Percentiles rank a stretch among this genome's conserved stretches.
These are phyloP conservation scores for Takashimella tepidaria DNA, from an alignment of 1,284 basidiomycete genomes.

Conservation along the genomic window DNA sequence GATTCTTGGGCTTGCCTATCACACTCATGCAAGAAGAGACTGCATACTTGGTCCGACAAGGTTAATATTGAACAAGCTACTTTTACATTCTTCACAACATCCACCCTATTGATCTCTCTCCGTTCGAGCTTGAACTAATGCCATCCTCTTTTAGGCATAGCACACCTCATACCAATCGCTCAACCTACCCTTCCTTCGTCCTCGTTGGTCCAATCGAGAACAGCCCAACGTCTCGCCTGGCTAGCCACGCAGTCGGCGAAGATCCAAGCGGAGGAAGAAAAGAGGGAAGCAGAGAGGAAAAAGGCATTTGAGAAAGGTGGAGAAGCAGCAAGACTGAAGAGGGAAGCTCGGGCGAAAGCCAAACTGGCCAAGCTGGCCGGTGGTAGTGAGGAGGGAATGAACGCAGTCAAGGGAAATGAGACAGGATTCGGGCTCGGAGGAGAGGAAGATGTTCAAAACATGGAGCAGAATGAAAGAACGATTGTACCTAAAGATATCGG, in stretches of 20 bases:
- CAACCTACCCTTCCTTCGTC: conserved; percentile 58
- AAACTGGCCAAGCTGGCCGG: conserved; percentile 51
- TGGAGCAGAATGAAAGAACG: too few species aligned
- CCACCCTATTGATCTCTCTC: too few species aligned
- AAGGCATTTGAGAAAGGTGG: conserved; percentile 54
- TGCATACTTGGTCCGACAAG: conserved; percentile 61
- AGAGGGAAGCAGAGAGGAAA: conserved; percentile 20
- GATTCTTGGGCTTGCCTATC: conserved; percentile 86
- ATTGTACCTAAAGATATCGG: too few species aligned
- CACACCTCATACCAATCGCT: conserved; percentile 71
- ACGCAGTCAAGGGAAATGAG: not conserved
- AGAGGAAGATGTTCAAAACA: too few species aligned
- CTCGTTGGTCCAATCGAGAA: conserved; percentile 50
- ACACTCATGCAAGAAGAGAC: conserved; percentile 88
- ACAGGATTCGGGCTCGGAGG: too few species aligned
- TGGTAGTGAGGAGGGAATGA: conserved; percentile 29
- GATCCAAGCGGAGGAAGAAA: conserved; percentile 51
- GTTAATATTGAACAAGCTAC: not conserved
- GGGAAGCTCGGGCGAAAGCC: conserved; percentile 56
- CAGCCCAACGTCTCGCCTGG: conserved; percentile 22
- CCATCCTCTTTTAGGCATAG: conserved; percentile 55
- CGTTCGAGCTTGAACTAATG: not conserved
- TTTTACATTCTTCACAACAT: not conserved
- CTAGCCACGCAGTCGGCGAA: conserved; percentile 11
- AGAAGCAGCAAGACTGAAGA: conserved; percentile 55